A percentile compares a stretch with the other conserved stretches of the same genome.
These are phyloP conservation scores for Trametes sanguinea DNA, from an alignment of 768 basidiomycete genomes.

Conservation along the genomic window DNA sequence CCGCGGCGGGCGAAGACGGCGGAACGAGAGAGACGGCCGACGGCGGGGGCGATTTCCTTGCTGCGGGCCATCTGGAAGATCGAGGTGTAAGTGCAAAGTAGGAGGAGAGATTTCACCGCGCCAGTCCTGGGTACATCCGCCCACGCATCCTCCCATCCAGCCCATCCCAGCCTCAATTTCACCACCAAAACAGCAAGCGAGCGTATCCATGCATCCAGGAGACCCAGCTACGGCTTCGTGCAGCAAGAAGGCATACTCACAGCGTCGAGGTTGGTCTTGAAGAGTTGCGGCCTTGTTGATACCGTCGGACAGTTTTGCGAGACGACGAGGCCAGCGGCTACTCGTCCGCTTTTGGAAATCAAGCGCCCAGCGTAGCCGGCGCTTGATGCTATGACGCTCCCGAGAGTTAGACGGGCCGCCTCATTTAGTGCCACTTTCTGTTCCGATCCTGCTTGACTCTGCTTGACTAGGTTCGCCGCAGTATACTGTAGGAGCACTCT, in stretches of 20 bases:
- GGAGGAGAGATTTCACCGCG: constrained; percentile 10
- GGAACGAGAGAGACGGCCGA: constrained; percentile 83
- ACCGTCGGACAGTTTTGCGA: constrained; percentile 23
- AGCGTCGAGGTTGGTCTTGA: constrained; percentile 43
- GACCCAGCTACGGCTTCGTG: constrained; percentile 21
- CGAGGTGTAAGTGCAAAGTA: constrained; percentile 21
- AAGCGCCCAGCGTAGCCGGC: constrained; percentile 1
- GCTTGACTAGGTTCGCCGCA: no score
- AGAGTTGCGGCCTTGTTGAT: constrained; percentile 31
- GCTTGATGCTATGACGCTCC: not conserved
- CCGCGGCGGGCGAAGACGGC: constrained; percentile 79
- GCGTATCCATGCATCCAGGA: constrained; percentile 16
- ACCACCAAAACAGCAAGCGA: constrained; percentile 14
- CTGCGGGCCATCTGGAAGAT: constrained; percentile 77
- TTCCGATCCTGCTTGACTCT: no score
- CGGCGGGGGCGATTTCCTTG: constrained; percentile 78
- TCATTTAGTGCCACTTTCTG: no score
- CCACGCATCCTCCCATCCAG: constrained; percentile 32
- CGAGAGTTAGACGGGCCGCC: not conserved
- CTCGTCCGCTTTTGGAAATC: constrained; percentile 9
- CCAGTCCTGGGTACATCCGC: constrained; percentile 24
- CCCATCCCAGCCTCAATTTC: constrained; percentile 19
- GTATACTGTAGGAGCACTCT: no score
- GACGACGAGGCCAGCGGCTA: constrained; percentile 14
- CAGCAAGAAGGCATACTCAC: constrained; percentile 39